Evolutionary conservation across 495 filamentous ascomycete genomes (phyloP).

Genomic region (Daldinia loculata): DNA sequence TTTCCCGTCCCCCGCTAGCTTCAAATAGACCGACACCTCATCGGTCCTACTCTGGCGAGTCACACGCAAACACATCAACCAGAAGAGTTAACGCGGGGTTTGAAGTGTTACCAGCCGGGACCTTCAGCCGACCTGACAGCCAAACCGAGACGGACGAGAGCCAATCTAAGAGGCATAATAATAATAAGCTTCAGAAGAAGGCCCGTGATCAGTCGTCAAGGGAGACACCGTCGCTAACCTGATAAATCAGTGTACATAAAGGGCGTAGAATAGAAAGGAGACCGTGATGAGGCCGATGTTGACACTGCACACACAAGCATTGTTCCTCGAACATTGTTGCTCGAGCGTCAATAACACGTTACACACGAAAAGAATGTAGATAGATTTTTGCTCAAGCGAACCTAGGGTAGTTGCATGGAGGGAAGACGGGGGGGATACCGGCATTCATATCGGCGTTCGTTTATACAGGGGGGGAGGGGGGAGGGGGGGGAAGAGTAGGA

Average conservation of each 20-base stretch:
- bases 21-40: slow-evolving; percentile 39
- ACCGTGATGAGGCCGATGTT: slow-evolving; percentile 8
- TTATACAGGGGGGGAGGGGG: slow-evolving; percentile 13
- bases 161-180: slow-evolving; percentile 20
- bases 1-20: slow-evolving; percentile 38
- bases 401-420: slow-evolving; percentile 24
- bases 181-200: slow-evolving; percentile 34
- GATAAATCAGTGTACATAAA: slow-evolving; percentile 25
- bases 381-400: slow-evolving; percentile 38
- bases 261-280: slow-evolving; percentile 20
- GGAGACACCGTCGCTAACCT: slow-evolving; percentile 16
- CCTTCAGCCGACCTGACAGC: slow-evolving; percentile 45
- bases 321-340: slow-evolving; percentile 9
- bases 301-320: background rate
- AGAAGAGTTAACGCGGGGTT: slow-evolving; percentile 70
- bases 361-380: slow-evolving; percentile 31
- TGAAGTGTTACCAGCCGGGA: slow-evolving; percentile 67
- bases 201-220: slow-evolving; percentile 28
- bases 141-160: slow-evolving; percentile 27
- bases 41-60: slow-evolving; percentile 50
- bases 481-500: slow-evolving; percentile 5
- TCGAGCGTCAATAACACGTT: slow-evolving; percentile 14
- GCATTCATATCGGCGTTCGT: slow-evolving; percentile 33
- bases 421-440: slow-evolving; percentile 2
- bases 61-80: slow-evolving; percentile 56